Evolutionary conservation across 148 eudicot genomes (phyloP).

Genomic region (Silene conica): DNA sequence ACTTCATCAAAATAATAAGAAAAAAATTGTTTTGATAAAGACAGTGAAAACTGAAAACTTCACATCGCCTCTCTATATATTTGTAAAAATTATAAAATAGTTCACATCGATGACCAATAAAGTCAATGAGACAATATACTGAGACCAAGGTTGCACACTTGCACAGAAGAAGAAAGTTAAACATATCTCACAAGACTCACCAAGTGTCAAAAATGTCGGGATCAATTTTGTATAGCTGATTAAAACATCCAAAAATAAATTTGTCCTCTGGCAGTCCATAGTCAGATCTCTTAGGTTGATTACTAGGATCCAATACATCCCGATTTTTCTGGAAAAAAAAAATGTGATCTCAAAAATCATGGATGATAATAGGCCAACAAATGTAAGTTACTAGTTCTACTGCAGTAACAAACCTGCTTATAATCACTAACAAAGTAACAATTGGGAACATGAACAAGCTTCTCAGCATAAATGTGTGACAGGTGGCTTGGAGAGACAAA

Average conservation of each 20-base stretch:
- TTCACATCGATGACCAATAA: not conserved
- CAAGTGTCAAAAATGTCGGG: conserved; percentile 86
- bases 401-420: conserved; percentile 60
- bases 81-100: not conserved
- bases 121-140: not conserved
- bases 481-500: conserved; percentile 77
- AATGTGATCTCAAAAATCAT: not conserved
- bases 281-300: conserved; percentile 76
- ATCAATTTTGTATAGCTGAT: conserved; percentile 96
- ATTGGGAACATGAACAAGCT: conserved; percentile 93
- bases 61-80: not conserved
- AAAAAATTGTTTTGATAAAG: too few species aligned
- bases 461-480: conserved; percentile 84
- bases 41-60: not conserved
- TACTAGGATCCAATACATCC: conserved; percentile 71
- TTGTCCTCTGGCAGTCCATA: conserved; percentile 93
- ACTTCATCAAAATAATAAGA: not conserved
- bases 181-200: conserved; percentile 29
- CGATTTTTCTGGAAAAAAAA: conserved; percentile 59
- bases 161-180: not conserved
- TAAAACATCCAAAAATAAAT: conserved; percentile 92
- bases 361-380: not conserved
- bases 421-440: conserved; percentile 95
- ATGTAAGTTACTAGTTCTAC: not conserved
- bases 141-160: not conserved